A percentile compares a stretch with the other conserved stretches of the same genome.
Conservation (phyloP, 805 yeast genomes). For the Saturnispora gosingensis region DNA sequence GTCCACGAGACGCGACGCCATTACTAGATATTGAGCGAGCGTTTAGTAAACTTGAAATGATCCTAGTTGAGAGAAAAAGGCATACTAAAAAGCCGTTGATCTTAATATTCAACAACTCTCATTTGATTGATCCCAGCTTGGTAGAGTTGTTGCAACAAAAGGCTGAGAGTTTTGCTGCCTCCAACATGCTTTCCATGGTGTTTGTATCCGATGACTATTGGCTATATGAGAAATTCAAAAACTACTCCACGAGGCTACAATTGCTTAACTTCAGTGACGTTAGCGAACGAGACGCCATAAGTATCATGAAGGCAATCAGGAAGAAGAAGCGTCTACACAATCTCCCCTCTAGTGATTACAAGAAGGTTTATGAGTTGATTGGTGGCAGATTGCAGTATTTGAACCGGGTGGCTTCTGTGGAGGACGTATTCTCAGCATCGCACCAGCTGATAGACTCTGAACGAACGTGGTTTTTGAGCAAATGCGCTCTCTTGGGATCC, state of each 20-base stretch:
- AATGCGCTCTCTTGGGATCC: conserved; percentile 68
- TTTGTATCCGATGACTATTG: conserved; percentile 82
- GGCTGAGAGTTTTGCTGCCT: conserved; percentile 69
- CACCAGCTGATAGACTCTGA: conserved; percentile 68
- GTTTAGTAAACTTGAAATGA: conserved; percentile 62
- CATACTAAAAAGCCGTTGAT: conserved; percentile 47
- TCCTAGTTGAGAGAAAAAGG: conserved; percentile 45
- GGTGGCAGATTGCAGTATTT: conserved; percentile 85
- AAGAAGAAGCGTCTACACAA: conserved; percentile 31
- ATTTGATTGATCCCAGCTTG: conserved; percentile 62
- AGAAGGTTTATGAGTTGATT: conserved; percentile 51
- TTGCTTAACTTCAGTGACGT: conserved; percentile 62
- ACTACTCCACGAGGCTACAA: conserved; percentile 64
- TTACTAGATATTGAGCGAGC: conserved; percentile 76
- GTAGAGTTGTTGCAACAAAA: conserved; percentile 74
- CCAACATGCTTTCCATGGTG: conserved; percentile 55
- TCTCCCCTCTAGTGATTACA: conserved; percentile 27
- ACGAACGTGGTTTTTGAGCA: conserved; percentile 78
- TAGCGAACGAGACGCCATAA: conserved; percentile 42
- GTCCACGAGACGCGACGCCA: conserved; percentile 81
- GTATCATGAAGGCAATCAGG: conserved; percentile 46
- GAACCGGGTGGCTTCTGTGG: conserved; percentile 55
- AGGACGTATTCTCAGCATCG: conserved; percentile 49
- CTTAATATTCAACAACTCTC: conserved; percentile 64
- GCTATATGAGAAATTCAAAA: conserved; percentile 70